These are phyloP conservation scores for Diaporthe capsici DNA, from an alignment of 2,329 filamentous ascomycete genomes.

Conservation along the genomic window DNA sequence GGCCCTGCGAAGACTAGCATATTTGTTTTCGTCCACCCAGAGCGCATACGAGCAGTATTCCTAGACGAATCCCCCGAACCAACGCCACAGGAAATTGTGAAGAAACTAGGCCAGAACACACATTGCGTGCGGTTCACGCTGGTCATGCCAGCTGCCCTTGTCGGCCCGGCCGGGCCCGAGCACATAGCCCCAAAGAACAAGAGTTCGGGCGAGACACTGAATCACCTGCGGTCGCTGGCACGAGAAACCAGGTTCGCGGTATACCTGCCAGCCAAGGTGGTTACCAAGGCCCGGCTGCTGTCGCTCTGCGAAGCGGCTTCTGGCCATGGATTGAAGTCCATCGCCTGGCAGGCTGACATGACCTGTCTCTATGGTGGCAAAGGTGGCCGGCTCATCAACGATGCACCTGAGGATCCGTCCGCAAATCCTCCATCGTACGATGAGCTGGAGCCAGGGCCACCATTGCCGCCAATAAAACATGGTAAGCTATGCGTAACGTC, in stretches of 20 bases:
- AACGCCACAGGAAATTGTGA: not conserved
- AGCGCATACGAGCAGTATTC: slow-evolving; percentile 7
- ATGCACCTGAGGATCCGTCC: not conserved
- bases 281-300: slow-evolving; percentile 6
- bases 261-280: slow-evolving; percentile 12
- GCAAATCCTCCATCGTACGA: slow-evolving; percentile 20
- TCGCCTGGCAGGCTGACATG: slow-evolving; percentile 35
- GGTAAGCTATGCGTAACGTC: not conserved
- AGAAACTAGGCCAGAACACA: slow-evolving; percentile 28
- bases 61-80: not conserved
- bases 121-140: slow-evolving; percentile 26
- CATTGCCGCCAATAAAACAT: not conserved
- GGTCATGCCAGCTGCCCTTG: slow-evolving; percentile 12
- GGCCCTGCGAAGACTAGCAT: slow-evolving; percentile 20
- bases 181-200: slow-evolving; percentile 32
- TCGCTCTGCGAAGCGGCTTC: slow-evolving; percentile 24
- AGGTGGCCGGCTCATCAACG: slow-evolving; percentile 25
- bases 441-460: slow-evolving; percentile 34
- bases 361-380: slow-evolving; percentile 31
- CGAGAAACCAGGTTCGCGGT: slow-evolving; percentile 2
- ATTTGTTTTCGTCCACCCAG: slow-evolving; percentile 29
- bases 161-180: slow-evolving; percentile 17
- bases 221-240: slow-evolving; percentile 12
- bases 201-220: slow-evolving; percentile 1
- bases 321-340: slow-evolving; percentile 5